Evolutionary conservation across 2,329 filamentous ascomycete genomes (phyloP), one percentile per base, ranked within the genome.

Genomic region (Penicillium frequentans): DNA sequence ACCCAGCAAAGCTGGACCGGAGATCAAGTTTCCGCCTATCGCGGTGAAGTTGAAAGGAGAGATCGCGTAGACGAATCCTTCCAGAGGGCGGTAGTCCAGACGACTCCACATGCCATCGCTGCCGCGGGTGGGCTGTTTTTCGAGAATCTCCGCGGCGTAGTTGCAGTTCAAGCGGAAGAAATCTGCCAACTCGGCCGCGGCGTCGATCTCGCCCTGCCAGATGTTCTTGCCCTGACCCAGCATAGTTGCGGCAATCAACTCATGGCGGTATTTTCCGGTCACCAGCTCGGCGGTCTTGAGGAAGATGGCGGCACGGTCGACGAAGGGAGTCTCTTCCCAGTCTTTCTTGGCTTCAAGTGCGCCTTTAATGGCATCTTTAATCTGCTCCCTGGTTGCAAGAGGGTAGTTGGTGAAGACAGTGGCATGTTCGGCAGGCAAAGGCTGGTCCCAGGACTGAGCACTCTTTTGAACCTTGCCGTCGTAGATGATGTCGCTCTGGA

Each of bases 11-110:
- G 92, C 92, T 6, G 93, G 93, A 0, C 89, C 88, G 27, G 86
- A 88, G 14, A 90, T 85, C 42, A 97, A 81, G 77, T 96, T 96
- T 51, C 89, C 93, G 14, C 87, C 92, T 66, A 97, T 93, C 61
- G 93, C 93, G 13, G 93, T 97, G 79, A 97, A 97, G 81, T 97
- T 97, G 83, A 97, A 97, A 23, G 93, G 93, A 54, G 88, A 91
- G 66, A 97, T 86, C 33, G 93, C 92, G 73, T 96, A 97, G 57
- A 97, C 91, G 74, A 97, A 97, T 19, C 93, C 93, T 75, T 97
- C 93, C 5, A 97, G 84, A 8, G 93, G 88, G 31, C 93, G 84
- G 80, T 96, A 87, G 77, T 97, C 93, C 59, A 92, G 83, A 31
- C 93, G 86, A 76, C 81, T 97, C 92, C 93, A 97, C 51, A 96